phyloP scores from a whole-genome alignment of 768 basidiomycete species.

The Rhodotorula paludigena region DNA sequence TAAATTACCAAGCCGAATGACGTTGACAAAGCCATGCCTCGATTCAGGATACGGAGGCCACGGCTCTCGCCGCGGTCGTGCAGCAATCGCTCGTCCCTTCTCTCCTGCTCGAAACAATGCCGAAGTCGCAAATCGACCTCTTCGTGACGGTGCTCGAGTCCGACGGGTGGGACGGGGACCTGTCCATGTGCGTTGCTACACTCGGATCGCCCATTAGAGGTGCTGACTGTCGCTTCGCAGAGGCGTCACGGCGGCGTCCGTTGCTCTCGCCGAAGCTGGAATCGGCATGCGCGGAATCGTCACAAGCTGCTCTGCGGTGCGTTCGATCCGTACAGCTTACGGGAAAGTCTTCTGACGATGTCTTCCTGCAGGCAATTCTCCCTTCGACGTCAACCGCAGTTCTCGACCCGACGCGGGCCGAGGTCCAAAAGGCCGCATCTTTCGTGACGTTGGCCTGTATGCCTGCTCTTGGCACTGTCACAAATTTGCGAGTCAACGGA shows the following conservation, averaged over 20 bases:
- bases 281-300: conserved; percentile 87
- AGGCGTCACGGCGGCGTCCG: conserved; percentile 77
- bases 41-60: conserved; percentile 83
- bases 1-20: too few relatives aligned
- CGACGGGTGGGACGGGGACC: conserved; percentile 84
- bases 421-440: conserved; percentile 58
- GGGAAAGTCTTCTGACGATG: too few relatives aligned
- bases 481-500: conserved; percentile 61
- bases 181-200: conserved; percentile 46
- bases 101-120: conserved; percentile 79
- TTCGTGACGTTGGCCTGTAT: conserved; percentile 76
- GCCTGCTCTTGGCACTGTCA: conserved; percentile 78
- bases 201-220: not conserved
- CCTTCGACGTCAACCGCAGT: conserved; percentile 42
- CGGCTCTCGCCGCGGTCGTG: conserved; percentile 73
- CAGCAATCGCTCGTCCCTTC: conserved; percentile 79
- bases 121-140: conserved; percentile 88
- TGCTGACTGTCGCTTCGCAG: conserved; percentile 44
- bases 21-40: not conserved
- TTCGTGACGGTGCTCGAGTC: conserved; percentile 84
- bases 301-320: conserved; percentile 71
- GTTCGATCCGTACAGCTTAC: too few relatives aligned
- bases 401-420: conserved; percentile 75
- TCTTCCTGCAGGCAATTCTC: too few relatives aligned
- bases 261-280: conserved; percentile 87